Evolutionary conservation across 1,284 basidiomycete species (phyloP).

Genomic region (Ustilago hordei): DNA sequence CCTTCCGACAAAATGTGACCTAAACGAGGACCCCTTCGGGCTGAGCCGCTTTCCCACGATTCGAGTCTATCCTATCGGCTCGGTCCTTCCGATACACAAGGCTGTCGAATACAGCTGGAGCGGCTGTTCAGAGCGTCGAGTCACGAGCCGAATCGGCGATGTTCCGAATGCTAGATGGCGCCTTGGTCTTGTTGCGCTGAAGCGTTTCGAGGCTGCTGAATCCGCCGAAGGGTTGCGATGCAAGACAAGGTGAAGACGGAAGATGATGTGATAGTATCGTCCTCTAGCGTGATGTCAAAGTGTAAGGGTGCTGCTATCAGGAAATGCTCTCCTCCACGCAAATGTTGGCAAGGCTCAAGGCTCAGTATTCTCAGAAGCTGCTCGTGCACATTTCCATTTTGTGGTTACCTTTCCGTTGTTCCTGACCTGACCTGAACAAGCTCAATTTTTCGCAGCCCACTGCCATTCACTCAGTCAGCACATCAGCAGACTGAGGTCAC

Average conservation of each 20-base stretch:
- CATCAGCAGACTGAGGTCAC: slow-evolving; percentile 1
- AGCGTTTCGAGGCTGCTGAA: not conserved
- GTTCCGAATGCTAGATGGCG: not conserved
- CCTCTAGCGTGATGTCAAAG: not conserved
- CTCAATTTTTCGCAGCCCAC: not conserved
- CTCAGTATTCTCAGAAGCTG: slow-evolving; percentile 1
- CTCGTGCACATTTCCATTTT: slow-evolving; percentile 1
- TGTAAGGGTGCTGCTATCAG: not conserved
- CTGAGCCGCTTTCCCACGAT: not conserved
- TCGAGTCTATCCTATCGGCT: not conserved
- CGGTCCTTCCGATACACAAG: not conserved
- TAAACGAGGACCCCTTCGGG: not conserved
- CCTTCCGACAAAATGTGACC: not conserved
- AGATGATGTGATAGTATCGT: not conserved
- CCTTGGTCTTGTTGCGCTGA: not conserved
- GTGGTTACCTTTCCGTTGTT: slow-evolving; percentile 1
- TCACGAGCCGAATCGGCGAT: not conserved
- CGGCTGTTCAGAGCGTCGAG: not conserved
- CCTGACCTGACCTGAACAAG: not conserved
- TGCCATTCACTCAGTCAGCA: not conserved
- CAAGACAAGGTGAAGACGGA: not conserved
- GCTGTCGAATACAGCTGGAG: not conserved
- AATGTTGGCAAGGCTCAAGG: not conserved
- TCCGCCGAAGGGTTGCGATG: not conserved
- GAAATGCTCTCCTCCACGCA: not conserved